Conservation (phyloP, 1,139 yeast genomes). For the Blastobotrys indianensis region DNA sequence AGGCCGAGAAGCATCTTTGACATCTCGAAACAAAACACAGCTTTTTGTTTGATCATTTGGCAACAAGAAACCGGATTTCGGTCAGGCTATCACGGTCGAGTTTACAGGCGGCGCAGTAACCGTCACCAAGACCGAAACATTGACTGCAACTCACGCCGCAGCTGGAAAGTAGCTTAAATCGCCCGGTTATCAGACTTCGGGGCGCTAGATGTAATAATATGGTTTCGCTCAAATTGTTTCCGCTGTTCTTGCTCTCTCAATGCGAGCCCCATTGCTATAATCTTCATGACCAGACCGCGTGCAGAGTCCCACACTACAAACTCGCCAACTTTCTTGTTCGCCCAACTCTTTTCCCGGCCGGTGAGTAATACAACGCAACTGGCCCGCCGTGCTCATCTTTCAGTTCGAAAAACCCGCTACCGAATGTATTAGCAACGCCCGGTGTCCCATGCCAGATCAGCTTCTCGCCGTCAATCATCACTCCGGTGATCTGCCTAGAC, state of each 20-base stretch:
- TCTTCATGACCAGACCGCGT: not conserved
- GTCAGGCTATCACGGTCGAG: too few species aligned
- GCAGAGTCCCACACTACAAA: constrained; percentile 8
- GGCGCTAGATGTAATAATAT: constrained; percentile 1
- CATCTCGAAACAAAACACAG: too few species aligned
- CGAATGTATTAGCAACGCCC: constrained; percentile 10
- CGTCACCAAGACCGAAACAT: too few species aligned
- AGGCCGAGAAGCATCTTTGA: too few species aligned
- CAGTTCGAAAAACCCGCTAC: constrained; percentile 10
- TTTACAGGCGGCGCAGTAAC: too few species aligned
- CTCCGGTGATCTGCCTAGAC: too few species aligned
- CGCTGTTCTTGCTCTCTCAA: constrained; percentile 11
- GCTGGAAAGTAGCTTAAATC: too few species aligned
- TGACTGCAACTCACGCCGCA: too few species aligned
- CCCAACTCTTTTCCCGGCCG: constrained; percentile 7
- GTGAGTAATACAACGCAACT: constrained; percentile 8
- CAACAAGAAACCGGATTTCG: too few species aligned
- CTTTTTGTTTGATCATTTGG: too few species aligned
- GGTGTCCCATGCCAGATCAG: constrained; percentile 10
- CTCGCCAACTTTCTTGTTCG: constrained; percentile 9
- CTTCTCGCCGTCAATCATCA: not conserved
- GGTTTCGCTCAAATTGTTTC: constrained; percentile 10
- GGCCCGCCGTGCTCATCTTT: constrained; percentile 4
- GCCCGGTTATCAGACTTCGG: too few species aligned
- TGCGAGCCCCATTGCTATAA: constrained; percentile 9